A percentile compares a stretch with the other conserved stretches of the same genome.
Conservation (phyloP, 306 rosid genomes). For the Gillenia trifoliata region DNA sequence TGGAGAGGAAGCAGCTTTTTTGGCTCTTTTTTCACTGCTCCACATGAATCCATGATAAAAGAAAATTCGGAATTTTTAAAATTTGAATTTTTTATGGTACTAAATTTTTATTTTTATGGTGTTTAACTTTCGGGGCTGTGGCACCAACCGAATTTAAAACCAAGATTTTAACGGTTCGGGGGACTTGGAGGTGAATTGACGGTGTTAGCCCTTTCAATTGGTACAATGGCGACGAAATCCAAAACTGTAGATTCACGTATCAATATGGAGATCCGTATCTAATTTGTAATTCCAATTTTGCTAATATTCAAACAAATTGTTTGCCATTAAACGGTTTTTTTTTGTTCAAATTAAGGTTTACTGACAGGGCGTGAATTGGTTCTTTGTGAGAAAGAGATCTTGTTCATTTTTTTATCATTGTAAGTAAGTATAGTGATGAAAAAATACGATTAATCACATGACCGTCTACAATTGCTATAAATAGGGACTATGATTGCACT, state of each 20-base stretch:
- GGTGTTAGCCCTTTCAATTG: slow-evolving; percentile 17
- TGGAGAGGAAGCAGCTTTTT: slow-evolving; percentile 55
- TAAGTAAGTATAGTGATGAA: too few relatives aligned
- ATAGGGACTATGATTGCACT: too few relatives aligned
- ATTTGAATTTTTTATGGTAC: slow-evolving; percentile 2
- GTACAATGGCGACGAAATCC: background rate
- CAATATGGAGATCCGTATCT: background rate
- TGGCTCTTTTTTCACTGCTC: slow-evolving; percentile 26
- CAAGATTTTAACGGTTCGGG: slow-evolving; percentile 20
- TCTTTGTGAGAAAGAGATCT: too few relatives aligned
- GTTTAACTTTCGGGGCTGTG: slow-evolving; percentile 37
- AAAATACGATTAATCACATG: too few relatives aligned
- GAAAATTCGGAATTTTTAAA: background rate
- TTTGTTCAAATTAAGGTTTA: background rate
- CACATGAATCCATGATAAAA: slow-evolving; percentile 17
- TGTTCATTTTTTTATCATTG: too few relatives aligned
- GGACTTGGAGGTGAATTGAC: slow-evolving; percentile 25
- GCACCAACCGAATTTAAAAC: slow-evolving; percentile 50
- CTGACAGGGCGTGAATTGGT: background rate
- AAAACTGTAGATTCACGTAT: background rate
- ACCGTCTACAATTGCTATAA: too few relatives aligned
- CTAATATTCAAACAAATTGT: background rate
- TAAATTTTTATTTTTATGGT: slow-evolving; percentile 25
- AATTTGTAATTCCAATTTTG: background rate
- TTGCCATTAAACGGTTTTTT: background rate